These are phyloP conservation scores for Puya raimondii DNA, from an alignment of 176 grass and related monocot genomes.

Conservation along the genomic window DNA sequence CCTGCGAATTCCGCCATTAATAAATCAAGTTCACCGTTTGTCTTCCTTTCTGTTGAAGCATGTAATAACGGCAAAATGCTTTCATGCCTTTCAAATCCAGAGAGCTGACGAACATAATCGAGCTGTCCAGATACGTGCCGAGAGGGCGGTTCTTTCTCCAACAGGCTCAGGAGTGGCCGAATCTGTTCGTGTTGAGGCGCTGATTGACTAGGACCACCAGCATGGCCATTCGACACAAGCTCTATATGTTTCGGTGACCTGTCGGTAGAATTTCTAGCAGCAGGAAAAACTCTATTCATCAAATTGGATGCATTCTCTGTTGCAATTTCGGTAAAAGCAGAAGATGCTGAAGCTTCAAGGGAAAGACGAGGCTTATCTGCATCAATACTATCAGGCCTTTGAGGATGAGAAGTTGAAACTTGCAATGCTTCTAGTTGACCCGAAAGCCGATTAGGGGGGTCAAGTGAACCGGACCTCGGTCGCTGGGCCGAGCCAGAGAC, in stretches of 20 bases:
- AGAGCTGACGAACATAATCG: conserved; percentile 71
- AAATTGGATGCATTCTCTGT: conserved; percentile 4
- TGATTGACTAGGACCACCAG: conserved; percentile 1
- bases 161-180: conserved; percentile 78
- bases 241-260: conserved; percentile 77
- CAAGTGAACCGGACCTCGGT: conserved; percentile 65
- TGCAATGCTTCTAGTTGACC: conserved; percentile 44
- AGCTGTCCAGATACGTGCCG: conserved; percentile 95
- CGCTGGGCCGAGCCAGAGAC: conserved; percentile 61
- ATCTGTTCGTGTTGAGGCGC: conserved; percentile 63
- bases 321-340: conserved; percentile 48
- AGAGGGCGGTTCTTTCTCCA: conserved; percentile 93
- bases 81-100: conserved; percentile 92
- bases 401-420: conserved; percentile 17
- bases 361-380: conserved; percentile 42
- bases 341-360: conserved; percentile 45
- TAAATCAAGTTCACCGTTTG: conserved; percentile 86
- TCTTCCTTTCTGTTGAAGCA: conserved; percentile 72
- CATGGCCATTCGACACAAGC: conserved; percentile 54
- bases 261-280: conserved; percentile 73
- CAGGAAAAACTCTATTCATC: conserved; percentile 24
- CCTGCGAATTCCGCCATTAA: conserved; percentile 87
- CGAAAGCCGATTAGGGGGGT: conserved; percentile 31
- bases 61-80: conserved; percentile 94
- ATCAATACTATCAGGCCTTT: conserved; percentile 19